A percentile compares a stretch with the other conserved stretches of the same genome.
Evolutionary conservation across 805 yeast species (phyloP).

Genomic region (Isabelozyma rhagii): DNA sequence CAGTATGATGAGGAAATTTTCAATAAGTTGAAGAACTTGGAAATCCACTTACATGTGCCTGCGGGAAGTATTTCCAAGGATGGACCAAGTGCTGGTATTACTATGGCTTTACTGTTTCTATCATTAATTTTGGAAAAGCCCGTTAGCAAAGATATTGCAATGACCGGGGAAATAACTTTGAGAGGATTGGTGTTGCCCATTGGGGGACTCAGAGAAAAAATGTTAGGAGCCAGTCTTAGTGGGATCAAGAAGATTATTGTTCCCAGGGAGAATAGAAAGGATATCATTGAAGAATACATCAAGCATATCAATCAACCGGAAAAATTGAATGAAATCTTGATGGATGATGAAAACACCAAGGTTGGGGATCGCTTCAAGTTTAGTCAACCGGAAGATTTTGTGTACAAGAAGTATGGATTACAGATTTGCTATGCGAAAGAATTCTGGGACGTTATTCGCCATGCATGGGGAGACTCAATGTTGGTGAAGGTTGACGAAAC

Average conservation of each 20-base stretch:
- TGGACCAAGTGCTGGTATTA: slow-evolving; percentile 48
- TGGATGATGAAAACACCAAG: slow-evolving; percentile 27
- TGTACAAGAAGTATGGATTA: slow-evolving; percentile 54
- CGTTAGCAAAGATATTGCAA: slow-evolving; percentile 54
- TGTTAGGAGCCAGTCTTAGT: slow-evolving; percentile 75
- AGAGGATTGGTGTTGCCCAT: slow-evolving; percentile 77
- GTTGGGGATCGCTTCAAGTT: slow-evolving; percentile 22
- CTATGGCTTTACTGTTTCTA: slow-evolving; percentile 47
- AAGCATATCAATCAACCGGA: slow-evolving; percentile 31
- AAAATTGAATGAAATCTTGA: slow-evolving; percentile 30
- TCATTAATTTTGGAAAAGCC: slow-evolving; percentile 43
- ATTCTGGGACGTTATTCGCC: slow-evolving; percentile 70
- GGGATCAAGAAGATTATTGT: slow-evolving; percentile 54
- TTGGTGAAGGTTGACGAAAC: slow-evolving; percentile 21
- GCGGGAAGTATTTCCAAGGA: slow-evolving; percentile 47
- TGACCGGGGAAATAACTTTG: slow-evolving; percentile 85
- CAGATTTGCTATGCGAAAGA: slow-evolving; percentile 65
- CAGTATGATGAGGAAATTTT: slow-evolving; percentile 28
- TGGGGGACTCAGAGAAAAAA: slow-evolving; percentile 77
- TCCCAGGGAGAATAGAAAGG: slow-evolving; percentile 69
- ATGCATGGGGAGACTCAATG: slow-evolving; percentile 63
- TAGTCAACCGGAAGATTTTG: slow-evolving; percentile 49
- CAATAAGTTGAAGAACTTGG: slow-evolving; percentile 48
- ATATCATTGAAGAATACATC: slow-evolving; percentile 58
- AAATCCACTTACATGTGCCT: slow-evolving; percentile 54